Percentiles rank a stretch among this genome's conserved stretches.
Conservation (phyloP, 2,329 filamentous ascomycete species). For the Cladophialophora immunda region DNA sequence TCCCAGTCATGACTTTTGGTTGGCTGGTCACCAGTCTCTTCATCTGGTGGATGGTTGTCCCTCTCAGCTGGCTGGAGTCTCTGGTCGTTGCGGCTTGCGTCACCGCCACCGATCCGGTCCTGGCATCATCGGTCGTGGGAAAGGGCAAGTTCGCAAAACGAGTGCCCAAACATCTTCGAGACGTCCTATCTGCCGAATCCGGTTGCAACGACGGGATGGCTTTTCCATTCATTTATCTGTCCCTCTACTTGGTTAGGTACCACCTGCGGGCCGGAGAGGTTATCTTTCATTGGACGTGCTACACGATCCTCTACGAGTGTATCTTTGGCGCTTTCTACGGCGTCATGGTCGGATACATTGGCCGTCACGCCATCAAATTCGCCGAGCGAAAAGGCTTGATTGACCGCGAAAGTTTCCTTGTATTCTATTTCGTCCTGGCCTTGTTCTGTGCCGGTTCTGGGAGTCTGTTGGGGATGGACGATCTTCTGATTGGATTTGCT, state of each 20-base stretch:
- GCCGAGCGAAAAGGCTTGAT: conserved; percentile 87
- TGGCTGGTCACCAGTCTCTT: conserved; percentile 86
- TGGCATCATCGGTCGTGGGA: conserved; percentile 96
- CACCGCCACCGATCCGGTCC: conserved; percentile 94
- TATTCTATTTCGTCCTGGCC: conserved; percentile 97
- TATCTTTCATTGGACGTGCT: conserved; percentile 85
- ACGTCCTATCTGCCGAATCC: conserved; percentile 93
- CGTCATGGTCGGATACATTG: conserved; percentile 86
- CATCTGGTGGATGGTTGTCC: conserved; percentile 86
- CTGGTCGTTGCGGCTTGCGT: conserved; percentile 90
- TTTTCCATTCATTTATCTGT: conserved; percentile 95
- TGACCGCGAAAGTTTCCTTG: conserved; percentile 94
- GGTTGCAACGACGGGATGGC: conserved; percentile 99
- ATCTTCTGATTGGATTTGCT: conserved; percentile 91
- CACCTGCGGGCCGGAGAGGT: conserved; percentile 73
- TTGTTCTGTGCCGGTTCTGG: conserved; percentile 95
- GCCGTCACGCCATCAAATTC: conserved; percentile 86
- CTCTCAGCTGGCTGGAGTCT: conserved; percentile 87
- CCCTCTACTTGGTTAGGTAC: conserved; percentile 88
- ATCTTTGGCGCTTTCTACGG: conserved; percentile 90
- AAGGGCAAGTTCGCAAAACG: conserved; percentile 99
- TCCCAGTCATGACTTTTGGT: conserved; percentile 97
- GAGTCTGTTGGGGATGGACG: conserved; percentile 88
- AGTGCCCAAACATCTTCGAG: conserved; percentile 95
- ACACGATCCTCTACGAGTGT: conserved; percentile 93